Evolutionary conservation across 257 asterid genomes (phyloP).

Genomic region (Lycium barbarum): DNA sequence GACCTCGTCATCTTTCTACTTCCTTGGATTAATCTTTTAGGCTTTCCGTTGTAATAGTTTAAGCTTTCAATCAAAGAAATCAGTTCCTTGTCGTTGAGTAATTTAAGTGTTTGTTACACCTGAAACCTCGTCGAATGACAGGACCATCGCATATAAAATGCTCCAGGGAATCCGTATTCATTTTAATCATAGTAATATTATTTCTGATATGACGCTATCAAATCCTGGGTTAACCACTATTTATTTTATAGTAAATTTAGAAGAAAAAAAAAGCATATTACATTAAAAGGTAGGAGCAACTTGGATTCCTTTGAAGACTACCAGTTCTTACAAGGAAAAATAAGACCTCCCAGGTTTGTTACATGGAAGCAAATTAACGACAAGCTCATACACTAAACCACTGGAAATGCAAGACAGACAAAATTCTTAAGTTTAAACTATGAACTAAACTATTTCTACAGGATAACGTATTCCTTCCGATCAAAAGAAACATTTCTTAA

Average conservation of each 20-base stretch:
- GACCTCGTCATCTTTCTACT: no score
- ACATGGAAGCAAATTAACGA: neutral
- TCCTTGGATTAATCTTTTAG: no score
- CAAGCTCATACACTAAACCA: neutral
- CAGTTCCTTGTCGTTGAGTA: no score
- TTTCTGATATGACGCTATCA: neutral
- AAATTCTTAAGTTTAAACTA: neutral
- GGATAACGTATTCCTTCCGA: neutral
- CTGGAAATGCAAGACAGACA: slow-evolving; percentile 4
- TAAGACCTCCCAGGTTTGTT: neutral
- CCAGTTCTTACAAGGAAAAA: neutral
- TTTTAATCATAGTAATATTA: neutral
- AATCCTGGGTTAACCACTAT: neutral
- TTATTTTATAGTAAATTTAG: neutral
- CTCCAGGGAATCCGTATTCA: neutral
- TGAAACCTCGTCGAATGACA: neutral
- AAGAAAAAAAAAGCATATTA: neutral
- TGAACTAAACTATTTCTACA: neutral
- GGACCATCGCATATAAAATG: neutral
- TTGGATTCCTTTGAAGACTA: neutral
- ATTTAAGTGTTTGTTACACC: neutral
- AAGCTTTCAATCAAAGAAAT: no score
- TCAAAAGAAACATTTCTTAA: neutral
- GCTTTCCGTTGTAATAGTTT: no score
- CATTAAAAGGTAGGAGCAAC: neutral